Evolutionary conservation across 225 moss, liverwort and hornwort genomes (phyloP).

Genomic region (Polytrichum commune): DNA sequence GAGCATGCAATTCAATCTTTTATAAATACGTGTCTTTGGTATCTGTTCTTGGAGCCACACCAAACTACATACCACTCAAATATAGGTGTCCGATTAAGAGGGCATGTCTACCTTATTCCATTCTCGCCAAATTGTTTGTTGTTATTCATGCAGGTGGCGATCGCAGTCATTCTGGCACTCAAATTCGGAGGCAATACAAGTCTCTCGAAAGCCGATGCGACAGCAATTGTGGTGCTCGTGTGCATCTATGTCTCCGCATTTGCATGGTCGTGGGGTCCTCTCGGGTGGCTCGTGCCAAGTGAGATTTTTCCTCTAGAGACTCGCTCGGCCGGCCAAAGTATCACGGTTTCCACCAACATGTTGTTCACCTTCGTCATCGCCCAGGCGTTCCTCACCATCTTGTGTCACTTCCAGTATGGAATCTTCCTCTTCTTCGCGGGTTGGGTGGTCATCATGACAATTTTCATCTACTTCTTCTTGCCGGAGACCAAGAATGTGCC

Average conservation of each 20-base stretch:
- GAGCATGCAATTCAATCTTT: not conserved
- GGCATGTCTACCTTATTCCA: no score
- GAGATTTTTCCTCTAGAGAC: conserved; percentile 56
- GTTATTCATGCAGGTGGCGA: conserved; percentile 3
- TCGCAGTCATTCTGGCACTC: conserved; percentile 25
- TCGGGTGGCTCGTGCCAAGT: conserved; percentile 42
- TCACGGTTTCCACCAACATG: conserved; percentile 33
- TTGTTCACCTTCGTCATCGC: conserved; percentile 38
- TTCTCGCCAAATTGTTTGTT: not conserved
- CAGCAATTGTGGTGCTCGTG: conserved; percentile 14
- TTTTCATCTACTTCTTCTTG: conserved; percentile 30
- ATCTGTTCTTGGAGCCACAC: no score
- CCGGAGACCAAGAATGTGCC: conserved; percentile 52
- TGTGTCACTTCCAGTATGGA: conserved; percentile 36
- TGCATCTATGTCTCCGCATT: conserved; percentile 40
- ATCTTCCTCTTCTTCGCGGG: conserved; percentile 54
- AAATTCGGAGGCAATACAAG: conserved; percentile 5
- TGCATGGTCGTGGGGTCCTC: conserved; percentile 58
- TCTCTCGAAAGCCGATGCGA: conserved; percentile 21
- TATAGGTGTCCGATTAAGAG: no score
- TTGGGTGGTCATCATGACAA: conserved; percentile 41
- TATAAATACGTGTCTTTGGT: not conserved
- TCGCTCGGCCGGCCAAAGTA: conserved; percentile 41
- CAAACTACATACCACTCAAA: no score
- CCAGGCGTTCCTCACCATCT: conserved; percentile 45